These are phyloP conservation scores for Ilyonectria destructans DNA, from an alignment of 2,329 filamentous ascomycete species.

Conservation along the genomic window DNA sequence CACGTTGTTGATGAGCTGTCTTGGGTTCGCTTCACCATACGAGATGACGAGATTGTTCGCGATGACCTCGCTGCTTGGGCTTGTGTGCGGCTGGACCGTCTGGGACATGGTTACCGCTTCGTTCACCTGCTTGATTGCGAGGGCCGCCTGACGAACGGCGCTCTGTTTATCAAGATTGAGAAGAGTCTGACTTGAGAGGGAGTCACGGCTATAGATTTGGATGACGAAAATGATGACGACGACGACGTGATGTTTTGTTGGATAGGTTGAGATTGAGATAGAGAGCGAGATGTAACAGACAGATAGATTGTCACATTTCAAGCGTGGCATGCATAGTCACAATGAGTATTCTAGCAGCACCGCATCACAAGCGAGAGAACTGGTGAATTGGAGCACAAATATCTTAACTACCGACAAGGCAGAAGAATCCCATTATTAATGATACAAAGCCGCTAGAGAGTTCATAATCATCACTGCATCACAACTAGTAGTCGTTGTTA, in stretches of 20 bases:
- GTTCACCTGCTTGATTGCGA: constrained; percentile 82
- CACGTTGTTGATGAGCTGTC: constrained; percentile 79
- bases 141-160: constrained; percentile 77
- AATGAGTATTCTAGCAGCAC: background rate
- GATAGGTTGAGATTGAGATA: constrained; percentile 3
- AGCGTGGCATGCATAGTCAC: background rate
- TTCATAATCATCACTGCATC: constrained; percentile 9
- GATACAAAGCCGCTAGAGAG: constrained; percentile 19
- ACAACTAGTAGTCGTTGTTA: constrained; percentile 44
- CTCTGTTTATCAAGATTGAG: constrained; percentile 81
- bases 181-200: constrained; percentile 64
- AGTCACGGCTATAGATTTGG: background rate
- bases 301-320: background rate
- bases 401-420: background rate
- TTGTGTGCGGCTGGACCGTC: constrained; percentile 86
- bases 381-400: background rate
- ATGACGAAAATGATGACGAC: constrained; percentile 16
- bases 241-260: background rate
- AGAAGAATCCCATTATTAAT: constrained; percentile 14
- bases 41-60: constrained; percentile 86
- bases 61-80: constrained; percentile 91
- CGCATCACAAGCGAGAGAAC: background rate
- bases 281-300: background rate
- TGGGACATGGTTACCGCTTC: constrained; percentile 83
- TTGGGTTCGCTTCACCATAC: constrained; percentile 87